Conservation (phyloP, 768 basidiomycete genomes). For the Xerocomellus chrysenteron region DNA sequence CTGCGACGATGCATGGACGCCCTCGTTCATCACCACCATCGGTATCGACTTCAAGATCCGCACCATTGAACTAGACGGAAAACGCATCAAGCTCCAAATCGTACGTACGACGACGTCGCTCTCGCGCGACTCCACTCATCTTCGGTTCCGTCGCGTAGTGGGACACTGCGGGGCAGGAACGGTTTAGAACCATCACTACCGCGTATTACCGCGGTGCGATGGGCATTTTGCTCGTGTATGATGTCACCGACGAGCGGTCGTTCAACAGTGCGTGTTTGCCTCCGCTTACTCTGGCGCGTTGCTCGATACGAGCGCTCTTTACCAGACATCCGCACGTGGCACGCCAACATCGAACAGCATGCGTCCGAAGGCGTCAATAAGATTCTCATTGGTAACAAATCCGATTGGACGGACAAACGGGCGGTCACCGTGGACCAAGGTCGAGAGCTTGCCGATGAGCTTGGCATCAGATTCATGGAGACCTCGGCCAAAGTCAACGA, state of each 20-base stretch:
- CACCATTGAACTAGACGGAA: constrained; percentile 96
- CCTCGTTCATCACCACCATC: constrained; percentile 98
- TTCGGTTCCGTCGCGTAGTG: constrained; percentile 53
- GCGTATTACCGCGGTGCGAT: constrained; percentile 99
- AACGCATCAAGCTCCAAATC: constrained; percentile 98
- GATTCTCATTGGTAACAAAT: constrained; percentile 98
- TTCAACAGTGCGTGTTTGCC: constrained; percentile 81
- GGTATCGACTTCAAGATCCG: constrained; percentile 99
- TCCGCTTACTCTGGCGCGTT: constrained; percentile 14
- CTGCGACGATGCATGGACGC: constrained; percentile 99
- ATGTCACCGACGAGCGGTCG: constrained; percentile 91
- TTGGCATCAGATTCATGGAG: constrained; percentile 97
- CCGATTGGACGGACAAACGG: constrained; percentile 96
- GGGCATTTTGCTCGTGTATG: constrained; percentile 98
- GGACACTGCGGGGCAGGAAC: constrained; percentile 99
- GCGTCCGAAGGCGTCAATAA: constrained; percentile 99
- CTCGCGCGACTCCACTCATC: neutral
- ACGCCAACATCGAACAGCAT: constrained; percentile 96
- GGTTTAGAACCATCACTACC: constrained; percentile 97
- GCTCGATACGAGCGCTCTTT: neutral
- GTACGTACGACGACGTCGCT: constrained; percentile 45
- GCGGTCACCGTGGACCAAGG: constrained; percentile 92
- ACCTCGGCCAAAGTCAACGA: constrained; percentile 97
- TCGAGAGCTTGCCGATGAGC: constrained; percentile 85
- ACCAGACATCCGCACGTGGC: constrained; percentile 97